Evolutionary conservation across 768 basidiomycete species (phyloP), one percentile per base, ranked within the genome.

Genomic region (Pisolithus orientalis): DNA sequence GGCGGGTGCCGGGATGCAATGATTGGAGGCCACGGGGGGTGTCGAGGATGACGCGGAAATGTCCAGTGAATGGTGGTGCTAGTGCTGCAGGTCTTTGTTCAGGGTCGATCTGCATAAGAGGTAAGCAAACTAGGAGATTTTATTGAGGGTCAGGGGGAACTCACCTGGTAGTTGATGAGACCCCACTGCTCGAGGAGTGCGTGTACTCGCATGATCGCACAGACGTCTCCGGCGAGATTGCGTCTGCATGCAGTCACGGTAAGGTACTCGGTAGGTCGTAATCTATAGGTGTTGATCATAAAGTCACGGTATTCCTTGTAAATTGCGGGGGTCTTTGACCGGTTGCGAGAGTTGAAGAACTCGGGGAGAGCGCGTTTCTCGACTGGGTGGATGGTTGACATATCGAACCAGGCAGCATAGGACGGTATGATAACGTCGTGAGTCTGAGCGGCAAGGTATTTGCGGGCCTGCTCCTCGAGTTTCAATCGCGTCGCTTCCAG

Each of bases 241-340:
- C 96, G 74, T 64, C 96, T 71, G 66, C 96, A 99, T 1, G 95
- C 95, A 1, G 96, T 99, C 53, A 98, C 90, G 16, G 96, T 99
- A 53, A 99, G 79, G 62, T 99, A 99, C 67, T 99, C 96, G 24
- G 80, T 80, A 1, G 96, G 96, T 47, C 96, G 80, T 38, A 99
- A 77, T 47, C 96, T 79, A 70, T 97, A 98, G 1, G 96, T 94
- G 73, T 99, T 97, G 68, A 99, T 83, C 95, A 99, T 99, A 61
- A 99, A 99, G 76, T 99, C 95, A 54, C 96, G 84, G 64, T 99
- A 99, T 67, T 99, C 95, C 69, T 98, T 98, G 77, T 98, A 99
- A 56, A 97, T 93, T 17, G 90, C 78, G 0, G 96, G 95, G 1
- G 95, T 96, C 73, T 99, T 99, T 56, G 85, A 89, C 51, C 94